A percentile compares a stretch with the other conserved stretches of the same genome.
phyloP scores from a whole-genome alignment of 2,329 filamentous ascomycete genomes.

The Pseudogymnoascus sp. region DNA sequence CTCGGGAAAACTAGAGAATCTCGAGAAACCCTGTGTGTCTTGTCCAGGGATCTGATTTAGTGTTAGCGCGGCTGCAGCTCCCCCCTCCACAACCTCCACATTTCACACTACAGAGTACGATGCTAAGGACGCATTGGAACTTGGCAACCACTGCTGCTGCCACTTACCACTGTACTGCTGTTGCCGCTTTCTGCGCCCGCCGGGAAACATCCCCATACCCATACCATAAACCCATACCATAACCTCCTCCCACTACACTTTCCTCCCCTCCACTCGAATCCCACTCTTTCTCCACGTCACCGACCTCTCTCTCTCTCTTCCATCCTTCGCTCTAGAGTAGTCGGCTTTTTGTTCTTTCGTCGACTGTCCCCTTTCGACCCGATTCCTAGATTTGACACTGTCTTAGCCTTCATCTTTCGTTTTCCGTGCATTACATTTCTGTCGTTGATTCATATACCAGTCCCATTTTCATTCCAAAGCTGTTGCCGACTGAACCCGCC shows the following conservation, averaged over 20 bases:
- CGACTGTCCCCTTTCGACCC: neutral
- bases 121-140: neutral
- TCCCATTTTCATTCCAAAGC: neutral
- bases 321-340: neutral
- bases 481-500: neutral
- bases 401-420: slow-evolving; percentile 6
- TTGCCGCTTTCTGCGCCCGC: neutral
- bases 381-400: neutral
- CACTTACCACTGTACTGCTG: neutral
- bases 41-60: slow-evolving; percentile 4
- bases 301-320: neutral
- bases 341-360: neutral
- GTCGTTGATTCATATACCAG: neutral
- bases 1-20: neutral
- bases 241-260: neutral
- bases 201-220: neutral
- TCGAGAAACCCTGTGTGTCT: neutral
- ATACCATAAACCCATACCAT: too few species aligned
- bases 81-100: slow-evolving; percentile 1
- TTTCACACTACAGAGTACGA: neutral
- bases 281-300: neutral
- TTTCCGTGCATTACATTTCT: neutral
- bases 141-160: neutral
- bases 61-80: slow-evolving; percentile 1
- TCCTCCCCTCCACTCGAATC: neutral